phyloP scores from a whole-genome alignment of 2,329 filamentous ascomycete genomes.

The Sphaceloma murrayae region DNA sequence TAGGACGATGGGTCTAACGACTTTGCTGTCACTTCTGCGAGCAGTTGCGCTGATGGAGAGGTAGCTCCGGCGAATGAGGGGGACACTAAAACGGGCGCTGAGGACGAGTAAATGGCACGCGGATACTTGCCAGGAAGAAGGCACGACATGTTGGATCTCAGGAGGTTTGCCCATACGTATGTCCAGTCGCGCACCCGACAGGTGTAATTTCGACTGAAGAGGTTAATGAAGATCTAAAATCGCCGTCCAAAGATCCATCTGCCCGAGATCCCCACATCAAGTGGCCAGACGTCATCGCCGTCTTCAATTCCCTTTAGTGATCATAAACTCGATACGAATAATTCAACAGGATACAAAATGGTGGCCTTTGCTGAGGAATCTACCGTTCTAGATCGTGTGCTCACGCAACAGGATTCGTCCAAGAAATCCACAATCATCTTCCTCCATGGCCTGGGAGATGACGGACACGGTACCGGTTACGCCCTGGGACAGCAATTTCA shows the following conservation, averaged over 20 bases:
- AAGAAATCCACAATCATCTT: slow-evolving; percentile 11
- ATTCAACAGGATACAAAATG: not conserved
- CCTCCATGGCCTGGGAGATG: slow-evolving; percentile 6
- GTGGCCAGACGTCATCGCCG: slow-evolving; percentile 4
- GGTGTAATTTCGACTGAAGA: too few species aligned
- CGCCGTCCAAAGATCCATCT: not conserved
- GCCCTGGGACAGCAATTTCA: slow-evolving; percentile 9
- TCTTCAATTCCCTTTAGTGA: not conserved
- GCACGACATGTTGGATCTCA: too few species aligned
- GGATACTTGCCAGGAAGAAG: too few species aligned
- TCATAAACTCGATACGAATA: not conserved
- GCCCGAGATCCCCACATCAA: slow-evolving; percentile 5
- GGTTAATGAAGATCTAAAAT: not conserved
- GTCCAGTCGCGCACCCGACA: too few species aligned
- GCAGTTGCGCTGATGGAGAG: not conserved
- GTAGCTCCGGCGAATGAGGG: not conserved
- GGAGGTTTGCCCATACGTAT: too few species aligned
- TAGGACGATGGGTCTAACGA: not conserved
- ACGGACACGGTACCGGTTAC: slow-evolving; percentile 1
- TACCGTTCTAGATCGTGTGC: slow-evolving; percentile 6
- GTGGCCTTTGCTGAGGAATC: slow-evolving; percentile 12
- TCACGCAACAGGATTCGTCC: not conserved
- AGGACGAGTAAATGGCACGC: not conserved
- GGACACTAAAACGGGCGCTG: not conserved
- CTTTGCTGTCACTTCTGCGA: not conserved